These are phyloP conservation scores for Pholiota microspora DNA, from an alignment of 768 basidiomycete genomes.

Conservation along the genomic window DNA sequence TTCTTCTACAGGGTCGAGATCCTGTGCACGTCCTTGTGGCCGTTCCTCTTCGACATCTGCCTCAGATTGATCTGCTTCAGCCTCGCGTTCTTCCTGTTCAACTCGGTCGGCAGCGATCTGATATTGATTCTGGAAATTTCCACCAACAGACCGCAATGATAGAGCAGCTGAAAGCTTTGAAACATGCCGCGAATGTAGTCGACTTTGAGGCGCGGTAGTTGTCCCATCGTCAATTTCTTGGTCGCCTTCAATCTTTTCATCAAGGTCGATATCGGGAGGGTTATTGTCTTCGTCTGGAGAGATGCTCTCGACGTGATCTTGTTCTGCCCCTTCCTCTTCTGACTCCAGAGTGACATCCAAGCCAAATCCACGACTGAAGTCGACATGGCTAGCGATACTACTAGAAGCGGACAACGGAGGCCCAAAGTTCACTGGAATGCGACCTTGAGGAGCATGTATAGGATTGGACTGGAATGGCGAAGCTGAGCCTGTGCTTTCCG, in stretches of 20 bases:
- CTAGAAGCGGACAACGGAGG: slow-evolving; percentile 41
- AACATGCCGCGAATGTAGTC: slow-evolving; percentile 65
- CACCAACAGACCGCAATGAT: slow-evolving; percentile 62
- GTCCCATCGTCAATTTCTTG: slow-evolving; percentile 28
- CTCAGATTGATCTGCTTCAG: slow-evolving; percentile 29
- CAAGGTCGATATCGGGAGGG: slow-evolving; percentile 31
- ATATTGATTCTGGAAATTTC: slow-evolving; percentile 37
- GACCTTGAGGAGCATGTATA: slow-evolving; percentile 57
- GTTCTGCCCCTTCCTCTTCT: slow-evolving; percentile 54
- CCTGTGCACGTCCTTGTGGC: slow-evolving; percentile 17
- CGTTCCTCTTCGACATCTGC: slow-evolving; percentile 29
- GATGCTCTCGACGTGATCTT: slow-evolving; percentile 40
- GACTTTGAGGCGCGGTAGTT: slow-evolving; percentile 48
- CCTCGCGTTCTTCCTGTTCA: slow-evolving; percentile 5
- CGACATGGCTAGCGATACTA: slow-evolving; percentile 55
- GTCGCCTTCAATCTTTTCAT: slow-evolving; percentile 26
- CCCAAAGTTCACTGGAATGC: slow-evolving; percentile 47
- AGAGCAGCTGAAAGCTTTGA: slow-evolving; percentile 68
- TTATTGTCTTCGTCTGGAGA: slow-evolving; percentile 25
- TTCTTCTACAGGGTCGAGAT: slow-evolving; percentile 54
- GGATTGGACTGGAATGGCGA: slow-evolving; percentile 16
- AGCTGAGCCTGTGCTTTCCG: slow-evolving; percentile 16
- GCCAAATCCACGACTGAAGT: slow-evolving; percentile 80
- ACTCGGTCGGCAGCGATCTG: slow-evolving; percentile 20
- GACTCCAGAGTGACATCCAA: slow-evolving; percentile 77